Evolutionary conservation across 805 yeast genomes (phyloP).

Genomic region (Ogataea wickerhamii): DNA sequence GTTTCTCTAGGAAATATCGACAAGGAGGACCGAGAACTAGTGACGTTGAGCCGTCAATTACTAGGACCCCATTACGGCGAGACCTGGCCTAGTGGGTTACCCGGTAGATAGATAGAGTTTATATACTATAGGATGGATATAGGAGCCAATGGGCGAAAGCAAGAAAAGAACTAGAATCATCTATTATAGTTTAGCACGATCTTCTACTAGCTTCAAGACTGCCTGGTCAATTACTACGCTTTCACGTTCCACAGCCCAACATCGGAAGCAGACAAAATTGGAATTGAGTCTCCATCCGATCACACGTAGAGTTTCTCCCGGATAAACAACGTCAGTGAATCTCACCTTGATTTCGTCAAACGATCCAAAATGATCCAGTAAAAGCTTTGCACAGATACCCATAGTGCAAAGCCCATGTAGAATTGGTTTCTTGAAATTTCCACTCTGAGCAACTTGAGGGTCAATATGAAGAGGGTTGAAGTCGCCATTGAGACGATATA

Average conservation of each 20-base stretch:
- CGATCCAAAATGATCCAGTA: conserved; percentile 76
- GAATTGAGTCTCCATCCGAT: conserved; percentile 78
- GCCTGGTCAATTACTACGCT: conserved; percentile 81
- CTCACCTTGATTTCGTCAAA: conserved; percentile 85
- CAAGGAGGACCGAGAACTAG: conserved; percentile 40
- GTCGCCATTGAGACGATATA: conserved; percentile 91
- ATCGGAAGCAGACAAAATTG: conserved; percentile 70
- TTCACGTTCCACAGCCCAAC: conserved; percentile 74
- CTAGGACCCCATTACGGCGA: conserved; percentile 59
- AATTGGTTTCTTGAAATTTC: conserved; percentile 81
- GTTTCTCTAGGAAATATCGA: conserved; percentile 38
- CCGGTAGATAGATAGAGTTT: background rate
- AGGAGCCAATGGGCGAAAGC: background rate
- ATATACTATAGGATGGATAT: background rate
- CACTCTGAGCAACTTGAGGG: conserved; percentile 84
- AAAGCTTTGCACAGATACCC: conserved; percentile 75
- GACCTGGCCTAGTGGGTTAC: conserved; percentile 52
- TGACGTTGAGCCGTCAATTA: conserved; percentile 39
- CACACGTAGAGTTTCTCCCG: conserved; percentile 84
- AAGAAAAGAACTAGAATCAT: background rate
- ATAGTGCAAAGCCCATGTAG: conserved; percentile 88
- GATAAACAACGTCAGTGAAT: conserved; percentile 88
- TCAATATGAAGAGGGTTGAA: conserved; percentile 94
- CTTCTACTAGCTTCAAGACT: conserved; percentile 58
- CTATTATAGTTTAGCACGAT: conserved; percentile 22